Percentiles rank a stretch among this genome's conserved stretches.
These are phyloP conservation scores for Hyphopichia homilentoma DNA, from an alignment of 805 yeast genomes.

Conservation along the genomic window DNA sequence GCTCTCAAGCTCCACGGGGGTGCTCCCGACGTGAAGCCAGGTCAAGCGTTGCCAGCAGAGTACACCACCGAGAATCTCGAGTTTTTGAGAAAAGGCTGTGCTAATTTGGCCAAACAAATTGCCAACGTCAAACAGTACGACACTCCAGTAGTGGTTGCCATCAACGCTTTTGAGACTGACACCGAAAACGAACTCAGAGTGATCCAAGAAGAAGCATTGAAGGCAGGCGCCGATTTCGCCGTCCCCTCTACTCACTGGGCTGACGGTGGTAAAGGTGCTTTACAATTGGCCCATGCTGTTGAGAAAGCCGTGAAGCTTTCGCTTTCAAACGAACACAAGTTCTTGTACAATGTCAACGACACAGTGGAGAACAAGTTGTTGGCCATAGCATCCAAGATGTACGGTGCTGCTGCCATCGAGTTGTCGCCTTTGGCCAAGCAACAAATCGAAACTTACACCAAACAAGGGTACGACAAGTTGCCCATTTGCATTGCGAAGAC, in stretches of 20 bases:
- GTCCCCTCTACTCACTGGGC: conserved; percentile 93
- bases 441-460: conserved; percentile 76
- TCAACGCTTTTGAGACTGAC: conserved; percentile 83
- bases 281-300: conserved; percentile 80
- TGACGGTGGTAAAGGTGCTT: conserved; percentile 89
- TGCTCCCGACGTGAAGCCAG: conserved; percentile 95
- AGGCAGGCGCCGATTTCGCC: conserved; percentile 93
- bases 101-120: conserved; percentile 88
- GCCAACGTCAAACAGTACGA: conserved; percentile 80
- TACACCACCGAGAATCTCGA: conserved; percentile 81
- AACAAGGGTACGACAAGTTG: conserved; percentile 84
- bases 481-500: conserved; percentile 98
- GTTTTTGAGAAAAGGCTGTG: conserved; percentile 72
- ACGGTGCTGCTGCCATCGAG: conserved; percentile 86
- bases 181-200: conserved; percentile 74
- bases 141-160: conserved; percentile 91
- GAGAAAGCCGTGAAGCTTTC: conserved; percentile 57
- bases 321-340: conserved; percentile 34
- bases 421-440: conserved; percentile 75
- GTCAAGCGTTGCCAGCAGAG: conserved; percentile 77
- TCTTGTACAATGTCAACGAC: conserved; percentile 66
- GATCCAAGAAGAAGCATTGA: conserved; percentile 73
- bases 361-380: conserved; percentile 77
- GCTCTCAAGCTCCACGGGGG: conserved; percentile 98
- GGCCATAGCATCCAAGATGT: conserved; percentile 82